Evolutionary conservation across 139 green algal species (phyloP), one percentile per base, ranked within the genome.

Genomic region (Tetradesmus obliquus): DNA sequence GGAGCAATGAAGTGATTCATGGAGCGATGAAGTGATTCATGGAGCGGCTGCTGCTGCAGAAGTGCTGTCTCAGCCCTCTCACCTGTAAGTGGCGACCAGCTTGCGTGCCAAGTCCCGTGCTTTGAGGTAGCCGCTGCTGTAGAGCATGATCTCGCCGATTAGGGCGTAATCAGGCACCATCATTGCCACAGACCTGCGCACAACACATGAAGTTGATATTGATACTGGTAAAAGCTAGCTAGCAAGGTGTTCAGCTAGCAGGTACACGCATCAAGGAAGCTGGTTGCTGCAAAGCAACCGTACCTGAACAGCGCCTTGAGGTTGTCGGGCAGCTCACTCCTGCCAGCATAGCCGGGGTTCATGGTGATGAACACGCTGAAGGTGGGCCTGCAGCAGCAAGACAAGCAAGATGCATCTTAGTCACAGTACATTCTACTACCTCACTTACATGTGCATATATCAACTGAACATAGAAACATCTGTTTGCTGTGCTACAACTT

Each of bases 351-450:
- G 5, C 88, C 88, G 80, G 88, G 88, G 57, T 91, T 91, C 97
- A 98, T 98, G 88, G 97, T 98, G 95, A 98, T 98, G 92, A 98
- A 98, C 17, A 98, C 96, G 54, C 90, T 94, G 90, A 96, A 98
- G 15, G 96, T 96, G 82, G 94, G 92, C 10, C 94, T 91, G 88
- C n/a, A 83, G 17, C n/a, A 19, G 74, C 74, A 51, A 80, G 3
- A 7, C 45, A 5, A 51, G 9, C 72, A 80, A 45, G 9, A 80
- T 20, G 45, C 72, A 71, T 71, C 9, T 45, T 45, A 45, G 32
- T 45, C 32, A 0, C 32, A 45, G 60, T 72, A 13, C 60, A 72
- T 72, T 1, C 60, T 10, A 72, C 60, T 19, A 13, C 60, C 60
- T 72, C 12, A 13, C 60, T 19, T 13, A 72, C 60, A 72, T 72